phyloP scores from a whole-genome alignment of 768 basidiomycete species.

The Mycena capillaripes region DNA sequence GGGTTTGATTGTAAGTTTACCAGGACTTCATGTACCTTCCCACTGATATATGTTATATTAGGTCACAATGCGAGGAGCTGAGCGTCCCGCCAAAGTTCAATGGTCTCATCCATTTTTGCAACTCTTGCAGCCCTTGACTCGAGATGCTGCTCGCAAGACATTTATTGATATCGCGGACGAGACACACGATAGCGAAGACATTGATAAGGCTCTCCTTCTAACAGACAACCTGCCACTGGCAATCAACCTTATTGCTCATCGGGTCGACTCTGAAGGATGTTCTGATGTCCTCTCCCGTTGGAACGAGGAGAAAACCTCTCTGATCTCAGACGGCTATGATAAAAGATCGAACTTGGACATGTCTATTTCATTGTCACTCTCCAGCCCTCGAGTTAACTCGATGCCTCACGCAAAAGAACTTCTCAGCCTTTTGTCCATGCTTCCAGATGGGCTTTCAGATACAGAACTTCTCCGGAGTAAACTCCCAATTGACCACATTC shows the following conservation, averaged over 20 bases:
- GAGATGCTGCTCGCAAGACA: background rate
- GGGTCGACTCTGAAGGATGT: background rate
- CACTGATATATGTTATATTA: background rate
- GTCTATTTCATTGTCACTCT: no score
- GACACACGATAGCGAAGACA: background rate
- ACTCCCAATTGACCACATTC: background rate
- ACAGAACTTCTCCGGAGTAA: background rate
- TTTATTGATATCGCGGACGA: background rate
- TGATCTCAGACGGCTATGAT: no score
- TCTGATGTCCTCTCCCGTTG: background rate
- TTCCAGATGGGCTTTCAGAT: background rate
- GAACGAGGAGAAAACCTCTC: background rate
- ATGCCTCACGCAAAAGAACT: background rate
- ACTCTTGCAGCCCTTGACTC: background rate
- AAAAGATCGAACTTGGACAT: background rate
- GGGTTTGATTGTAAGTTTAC: background rate
- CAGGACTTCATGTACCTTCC: background rate
- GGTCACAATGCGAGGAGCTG: conserved; percentile 6
- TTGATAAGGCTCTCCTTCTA: no score
- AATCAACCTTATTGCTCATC: background rate
- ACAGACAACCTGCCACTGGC: background rate
- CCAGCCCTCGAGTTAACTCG: no score
- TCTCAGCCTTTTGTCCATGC: background rate
- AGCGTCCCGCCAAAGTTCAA: background rate
- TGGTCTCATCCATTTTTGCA: background rate